phyloP scores from a whole-genome alignment of 805 yeast species.

The Wickerhamiella kurtzmanii region DNA sequence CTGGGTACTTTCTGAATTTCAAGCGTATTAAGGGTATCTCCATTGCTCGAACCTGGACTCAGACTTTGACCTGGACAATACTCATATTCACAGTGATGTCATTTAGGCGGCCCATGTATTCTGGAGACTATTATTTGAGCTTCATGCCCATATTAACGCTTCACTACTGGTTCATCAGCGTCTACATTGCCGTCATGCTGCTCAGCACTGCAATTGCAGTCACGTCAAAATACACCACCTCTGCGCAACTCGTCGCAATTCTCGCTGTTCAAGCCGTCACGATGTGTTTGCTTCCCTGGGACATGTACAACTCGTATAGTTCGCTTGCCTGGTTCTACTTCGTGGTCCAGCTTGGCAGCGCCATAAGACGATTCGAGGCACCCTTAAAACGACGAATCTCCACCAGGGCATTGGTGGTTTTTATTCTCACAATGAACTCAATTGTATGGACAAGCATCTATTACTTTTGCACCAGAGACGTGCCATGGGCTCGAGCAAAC shows the following conservation, averaged over 20 bases:
- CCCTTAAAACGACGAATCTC: neutral
- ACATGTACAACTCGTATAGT: constrained; percentile 1
- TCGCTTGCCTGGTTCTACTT: constrained; percentile 8
- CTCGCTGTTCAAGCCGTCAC: neutral
- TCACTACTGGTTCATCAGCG: constrained; percentile 9
- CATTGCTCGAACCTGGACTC: constrained; percentile 10
- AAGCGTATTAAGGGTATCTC: constrained; percentile 4
- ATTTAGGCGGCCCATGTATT: neutral
- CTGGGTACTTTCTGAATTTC: constrained; percentile 10
- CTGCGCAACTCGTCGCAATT: constrained; percentile 6
- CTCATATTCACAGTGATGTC: neutral
- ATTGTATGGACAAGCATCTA: constrained; percentile 4
- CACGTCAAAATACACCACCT: constrained; percentile 2
- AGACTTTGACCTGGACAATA: constrained; percentile 7
- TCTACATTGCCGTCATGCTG: constrained; percentile 3
- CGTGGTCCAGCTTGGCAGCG: constrained; percentile 5
- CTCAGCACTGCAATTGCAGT: constrained; percentile 7
- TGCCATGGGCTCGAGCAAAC: constrained; percentile 2
- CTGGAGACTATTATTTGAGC: neutral
- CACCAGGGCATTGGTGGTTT: neutral
- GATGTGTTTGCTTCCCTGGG: constrained; percentile 5
- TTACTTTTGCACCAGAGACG: constrained; percentile 3
- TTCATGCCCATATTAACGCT: constrained; percentile 4
- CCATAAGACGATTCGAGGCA: constrained; percentile 4
- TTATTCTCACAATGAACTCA: neutral